Evolutionary conservation across 2,329 filamentous ascomycete species (phyloP), one percentile per base, ranked within the genome.

Genomic region (Grosmannia serpens): DNA sequence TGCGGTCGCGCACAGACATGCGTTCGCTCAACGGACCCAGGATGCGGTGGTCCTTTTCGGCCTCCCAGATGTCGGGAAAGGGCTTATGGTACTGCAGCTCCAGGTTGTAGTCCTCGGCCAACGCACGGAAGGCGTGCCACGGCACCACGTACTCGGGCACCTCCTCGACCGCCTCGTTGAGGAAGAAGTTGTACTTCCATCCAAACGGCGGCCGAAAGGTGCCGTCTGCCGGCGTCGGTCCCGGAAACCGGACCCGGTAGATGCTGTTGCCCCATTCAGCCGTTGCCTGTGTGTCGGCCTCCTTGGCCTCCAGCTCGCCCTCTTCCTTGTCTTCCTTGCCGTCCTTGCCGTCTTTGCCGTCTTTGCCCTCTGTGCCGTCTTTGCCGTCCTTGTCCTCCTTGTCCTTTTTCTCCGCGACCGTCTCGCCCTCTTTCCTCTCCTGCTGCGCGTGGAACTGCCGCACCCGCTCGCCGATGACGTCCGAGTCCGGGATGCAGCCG

Each of bases 101-200:
- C 8, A 99, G 82, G 66, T 96, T 96, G 77, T 92, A 99, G 69
- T 97, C 91, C 69, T 96, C 91, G 22, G 94, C 94, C 66, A 97
- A 77, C 29, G 90, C 91, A 73, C 94, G 89, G 75, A 99, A 97
- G 1, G 91, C 91, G 70, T 96, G 91, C 92, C 94, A 99, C 0
- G 94, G 94, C 1, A 99, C 94, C 1, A 99, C 92, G 69, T 96
- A 99, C 74, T 99, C 94, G 2, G 94, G 92, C 9, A 96, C 89
- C 68, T 91, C 89, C 70, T 97, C 92, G 24, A 99, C 94, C 0
- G 94, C 94, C 73, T 99, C 94, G 67, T 94, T 86, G 59, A 99
- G 84, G 71, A 91, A 95, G 76, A 96, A 99, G 68, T 85, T 95
- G 75, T 99, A 99, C 72, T 94, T 96, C 91, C 94, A 97, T 55